Conservation (phyloP, 768 basidiomycete species). For the Gelatoporia subvermispora region DNA sequence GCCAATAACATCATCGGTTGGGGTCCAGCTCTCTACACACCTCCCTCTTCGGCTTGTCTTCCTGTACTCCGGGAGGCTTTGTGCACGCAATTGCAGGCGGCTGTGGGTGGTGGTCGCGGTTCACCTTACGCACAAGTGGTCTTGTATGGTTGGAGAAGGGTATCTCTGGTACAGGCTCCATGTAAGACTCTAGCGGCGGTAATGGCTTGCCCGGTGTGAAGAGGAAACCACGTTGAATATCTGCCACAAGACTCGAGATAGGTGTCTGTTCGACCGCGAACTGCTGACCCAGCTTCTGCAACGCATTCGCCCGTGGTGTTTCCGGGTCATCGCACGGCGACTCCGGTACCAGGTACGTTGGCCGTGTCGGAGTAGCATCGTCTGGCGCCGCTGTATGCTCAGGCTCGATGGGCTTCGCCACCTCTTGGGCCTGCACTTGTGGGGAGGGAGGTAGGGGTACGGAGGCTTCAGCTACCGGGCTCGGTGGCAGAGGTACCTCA, state of each 20-base stretch:
- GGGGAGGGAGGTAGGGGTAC: conserved; percentile 1
- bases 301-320: not conserved
- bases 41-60: too few relatives aligned
- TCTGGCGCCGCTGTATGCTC: not conserved
- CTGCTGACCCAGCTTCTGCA: not conserved
- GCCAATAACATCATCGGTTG: too few relatives aligned
- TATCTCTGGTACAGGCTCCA: too few relatives aligned
- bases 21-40: too few relatives aligned
- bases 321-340: not conserved
- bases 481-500: not conserved
- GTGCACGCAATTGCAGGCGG: too few relatives aligned
- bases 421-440: not conserved
- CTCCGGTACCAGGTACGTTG: not conserved
- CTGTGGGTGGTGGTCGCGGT: too few relatives aligned
- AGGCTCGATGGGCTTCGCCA: not conserved
- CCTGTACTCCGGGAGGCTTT: too few relatives aligned
- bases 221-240: conserved; percentile 67
- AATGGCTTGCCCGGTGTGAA: conserved; percentile 59
- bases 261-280: conserved; percentile 39
- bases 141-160: too few relatives aligned
- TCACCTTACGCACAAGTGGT: too few relatives aligned
- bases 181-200: conserved; percentile 32
- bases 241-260: conserved; percentile 50
- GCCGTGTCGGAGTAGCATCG: too few relatives aligned
- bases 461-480: not conserved